Base-by-base conservation (phyloP, 1,284 basidiomycete species). In the Malassezia equina region DNA sequence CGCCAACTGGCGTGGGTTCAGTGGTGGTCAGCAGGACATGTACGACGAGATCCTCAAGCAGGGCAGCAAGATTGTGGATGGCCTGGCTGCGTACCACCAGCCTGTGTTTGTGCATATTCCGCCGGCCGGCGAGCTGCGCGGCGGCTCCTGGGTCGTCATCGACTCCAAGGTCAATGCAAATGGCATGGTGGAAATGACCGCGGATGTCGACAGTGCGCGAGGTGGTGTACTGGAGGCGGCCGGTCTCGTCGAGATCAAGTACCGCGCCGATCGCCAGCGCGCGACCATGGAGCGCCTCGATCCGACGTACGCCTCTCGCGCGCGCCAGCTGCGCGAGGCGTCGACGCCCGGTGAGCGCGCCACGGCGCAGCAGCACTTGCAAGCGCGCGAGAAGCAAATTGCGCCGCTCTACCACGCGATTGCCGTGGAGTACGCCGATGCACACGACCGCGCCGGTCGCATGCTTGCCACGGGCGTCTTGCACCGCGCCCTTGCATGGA, bases 1-100 rank as follows among this genome's bases (percentile, higher is more conserved):
- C 69, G 94, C 94, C 60, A 99, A 99, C 80, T 98, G 94, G 91
- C 89, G 94, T 80, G 94, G 94, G 33, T 99, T 99, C 84, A 98
- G 94, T 23, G 94, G 94, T 64, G 94, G 94, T 69, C 91, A 95
- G 77, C 90, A 94, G 76, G 91, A 95, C 77, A 95, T 95, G 90
- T 79, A 80, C 63, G 65, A 71, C 53, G 67, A 73, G 64, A 65
- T 74, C 40, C 69, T 74, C 59, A 74, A 74, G 66, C 69, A 71
- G 58, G 77, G 77, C 34, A 77, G 76, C 56, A 75, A 77, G 66
- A 99, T 99, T 63, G 94, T 99, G 76, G 94, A 99, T 75, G 94
- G 93, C 41, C 81, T 99, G 32, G 91, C 90, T 47, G 84, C 82
- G 75, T 99, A 95, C 82, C 93, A 89, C 77, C 90, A 94, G 70